Base-by-base conservation (phyloP, 148 eudicot genomes). In the Arctostaphylos glauca region DNA sequence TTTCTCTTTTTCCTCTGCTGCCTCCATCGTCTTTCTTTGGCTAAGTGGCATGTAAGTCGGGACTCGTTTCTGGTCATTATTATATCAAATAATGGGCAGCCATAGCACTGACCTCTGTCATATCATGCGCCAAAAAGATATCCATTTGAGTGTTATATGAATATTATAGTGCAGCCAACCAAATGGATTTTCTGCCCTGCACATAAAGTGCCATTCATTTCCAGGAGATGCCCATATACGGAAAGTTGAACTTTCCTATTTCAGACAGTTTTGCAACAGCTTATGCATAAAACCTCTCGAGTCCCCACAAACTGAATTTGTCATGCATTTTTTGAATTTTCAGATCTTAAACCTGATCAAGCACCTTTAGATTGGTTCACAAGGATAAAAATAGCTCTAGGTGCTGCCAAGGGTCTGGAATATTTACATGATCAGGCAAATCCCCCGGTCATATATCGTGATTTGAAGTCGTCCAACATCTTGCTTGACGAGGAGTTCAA, bases 361-460 rank as follows among this genome's bases (percentile, higher is more conserved):
- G 49, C 25, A 10, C 87, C 91, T 55, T 60, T 92, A 58, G 86
- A 88, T 86, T 91, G 93, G 93, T 75, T 41, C 49, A 88, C 87
- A 52, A 87, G 95, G 86, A 87, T 91, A 86, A 92, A 89, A 81
- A 87, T 92, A n/a, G 93, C 93, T 62, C 59, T 91, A 72, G 85
- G 89, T 70, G 89, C 87, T 67, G 95, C 92, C 25, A 86, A 71
- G 82, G 95, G 93, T 47, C 79, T 92, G 16, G 95, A 90, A 81
- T 92, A 92, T 80, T 58, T 92, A 74, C 95, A 92, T 59, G 88
- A 90, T 9, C 80, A 76, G 52, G 91, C 91, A 38, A 87, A 70
- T 47, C 95, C 93, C 6, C 86, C 93, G 5, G 90, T 92, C 49
- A 92, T 92, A 68, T 91, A 91, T 79, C 90, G 91, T 2, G 92